Conservation (phyloP, 2,329 filamentous ascomycete genomes). For the Xylaria sp. region DNA sequence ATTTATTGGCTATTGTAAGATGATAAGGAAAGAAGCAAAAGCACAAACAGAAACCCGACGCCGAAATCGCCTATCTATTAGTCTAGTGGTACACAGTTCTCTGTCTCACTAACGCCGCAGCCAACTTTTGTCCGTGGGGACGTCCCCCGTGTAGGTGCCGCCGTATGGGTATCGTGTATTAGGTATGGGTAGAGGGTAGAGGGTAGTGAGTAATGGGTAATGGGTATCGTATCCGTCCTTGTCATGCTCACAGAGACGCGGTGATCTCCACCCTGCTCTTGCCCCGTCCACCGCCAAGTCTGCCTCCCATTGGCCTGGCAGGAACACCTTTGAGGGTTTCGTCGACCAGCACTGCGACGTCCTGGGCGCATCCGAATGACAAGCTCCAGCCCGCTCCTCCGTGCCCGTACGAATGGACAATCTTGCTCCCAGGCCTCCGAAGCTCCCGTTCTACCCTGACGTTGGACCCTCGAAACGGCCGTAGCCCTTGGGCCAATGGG, state of each 20-base stretch:
- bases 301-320: constrained; percentile 48
- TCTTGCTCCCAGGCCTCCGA: constrained; percentile 49
- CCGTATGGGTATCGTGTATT: too few species aligned
- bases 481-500: constrained; percentile 57
- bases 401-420: constrained; percentile 59
- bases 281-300: constrained; percentile 33
- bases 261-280: constrained; percentile 41
- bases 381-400: constrained; percentile 58
- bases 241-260: constrained; percentile 25
- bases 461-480: constrained; percentile 55
- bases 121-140: constrained; percentile 17
- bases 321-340: constrained; percentile 49
- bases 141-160: constrained; percentile 6
- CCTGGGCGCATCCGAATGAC: constrained; percentile 54
- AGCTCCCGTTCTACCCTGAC: constrained; percentile 58
- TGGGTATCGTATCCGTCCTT: background rate
- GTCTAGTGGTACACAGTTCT: background rate
- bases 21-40: background rate
- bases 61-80: background rate
- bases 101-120: constrained; percentile 12
- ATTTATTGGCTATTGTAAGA: background rate
- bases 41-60: background rate
- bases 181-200: too few species aligned
- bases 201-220: background rate
- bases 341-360: constrained; percentile 52